Conservation (phyloP, 768 basidiomycete species). For the Pleurotus tuber-regium region DNA sequence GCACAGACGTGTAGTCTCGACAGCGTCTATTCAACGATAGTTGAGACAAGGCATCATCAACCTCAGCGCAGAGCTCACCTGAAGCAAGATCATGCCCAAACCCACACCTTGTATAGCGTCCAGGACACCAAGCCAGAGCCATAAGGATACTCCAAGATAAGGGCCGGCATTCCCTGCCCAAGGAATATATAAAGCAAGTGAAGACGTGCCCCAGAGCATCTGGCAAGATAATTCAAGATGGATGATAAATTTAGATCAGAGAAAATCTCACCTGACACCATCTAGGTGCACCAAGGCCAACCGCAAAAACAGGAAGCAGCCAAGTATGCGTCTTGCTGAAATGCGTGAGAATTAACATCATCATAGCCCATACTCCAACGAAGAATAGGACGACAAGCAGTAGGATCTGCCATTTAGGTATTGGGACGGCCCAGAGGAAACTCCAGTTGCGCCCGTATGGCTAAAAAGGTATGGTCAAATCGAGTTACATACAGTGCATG, state of each 20-base stretch:
- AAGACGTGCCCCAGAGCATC: conserved; percentile 96
- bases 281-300: conserved; percentile 88
- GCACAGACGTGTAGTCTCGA: conserved; percentile 94
- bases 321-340: conserved; percentile 95
- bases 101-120: conserved; percentile 95
- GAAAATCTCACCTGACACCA: conserved; percentile 80
- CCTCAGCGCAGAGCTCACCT: conserved; percentile 36
- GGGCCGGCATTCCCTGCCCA: conserved; percentile 88
- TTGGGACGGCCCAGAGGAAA: conserved; percentile 85
- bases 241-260: not conserved
- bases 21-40: conserved; percentile 71
- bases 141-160: conserved; percentile 85
- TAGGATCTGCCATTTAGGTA: conserved; percentile 81
- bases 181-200: conserved; percentile 87
- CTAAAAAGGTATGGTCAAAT: conserved; percentile 32
- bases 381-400: conserved; percentile 84
- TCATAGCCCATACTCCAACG: conserved; percentile 77
- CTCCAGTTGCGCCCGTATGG: conserved; percentile 94
- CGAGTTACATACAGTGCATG: not conserved
- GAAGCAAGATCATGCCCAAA: conserved; percentile 85
- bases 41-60: too few species aligned
- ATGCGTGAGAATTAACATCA: conserved; percentile 74
- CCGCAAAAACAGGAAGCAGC: conserved; percentile 92
- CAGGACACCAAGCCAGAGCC: conserved; percentile 94
- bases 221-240: conserved; percentile 20